A percentile compares a stretch with the other conserved stretches of the same genome.
Conservation (phyloP, 2,329 filamentous ascomycete species). For the Mycosphaerelloides madeirae region DNA sequence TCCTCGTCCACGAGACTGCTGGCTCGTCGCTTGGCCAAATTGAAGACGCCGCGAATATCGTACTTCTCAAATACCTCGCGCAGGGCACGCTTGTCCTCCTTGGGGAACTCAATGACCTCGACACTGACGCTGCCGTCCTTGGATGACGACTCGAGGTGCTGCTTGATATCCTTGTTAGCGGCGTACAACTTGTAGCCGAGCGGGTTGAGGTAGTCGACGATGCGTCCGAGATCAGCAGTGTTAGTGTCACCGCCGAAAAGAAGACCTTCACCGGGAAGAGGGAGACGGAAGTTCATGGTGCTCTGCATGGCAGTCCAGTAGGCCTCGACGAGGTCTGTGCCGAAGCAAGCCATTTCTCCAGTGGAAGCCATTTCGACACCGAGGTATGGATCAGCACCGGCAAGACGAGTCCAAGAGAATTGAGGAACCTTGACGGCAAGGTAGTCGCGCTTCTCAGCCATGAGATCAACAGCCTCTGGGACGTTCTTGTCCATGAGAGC, state of each 20-base stretch:
- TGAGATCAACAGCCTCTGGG: slow-evolving; percentile 79
- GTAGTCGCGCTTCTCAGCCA: slow-evolving; percentile 85
- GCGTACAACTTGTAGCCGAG: slow-evolving; percentile 94
- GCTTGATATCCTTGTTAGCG: slow-evolving; percentile 74
- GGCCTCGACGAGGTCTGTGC: slow-evolving; percentile 88
- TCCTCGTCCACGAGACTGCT: slow-evolving; percentile 86
- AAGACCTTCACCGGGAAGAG: slow-evolving; percentile 89
- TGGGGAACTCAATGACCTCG: slow-evolving; percentile 94
- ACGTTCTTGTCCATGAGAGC: slow-evolving; percentile 82
- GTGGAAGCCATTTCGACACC: slow-evolving; percentile 97
- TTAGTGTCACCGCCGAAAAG: slow-evolving; percentile 82
- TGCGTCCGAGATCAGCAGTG: slow-evolving; percentile 65
- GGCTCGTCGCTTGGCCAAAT: slow-evolving; percentile 77
- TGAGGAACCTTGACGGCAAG: slow-evolving; percentile 96
- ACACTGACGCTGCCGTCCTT: slow-evolving; percentile 63
- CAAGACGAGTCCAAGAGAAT: slow-evolving; percentile 97
- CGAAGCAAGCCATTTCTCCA: slow-evolving; percentile 98
- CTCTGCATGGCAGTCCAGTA: slow-evolving; percentile 97
- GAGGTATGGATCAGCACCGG: slow-evolving; percentile 93
- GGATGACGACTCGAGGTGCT: slow-evolving; percentile 67
- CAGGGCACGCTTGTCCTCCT: slow-evolving; percentile 88
- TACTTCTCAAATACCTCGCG: slow-evolving; percentile 96
- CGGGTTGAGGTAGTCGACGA: slow-evolving; percentile 81
- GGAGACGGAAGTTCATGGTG: slow-evolving; percentile 98
- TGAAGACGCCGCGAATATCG: slow-evolving; percentile 93